Evolutionary conservation across 257 asterid genomes (phyloP), one percentile per base, ranked within the genome.

Genomic region (Primulina huaijiensis): DNA sequence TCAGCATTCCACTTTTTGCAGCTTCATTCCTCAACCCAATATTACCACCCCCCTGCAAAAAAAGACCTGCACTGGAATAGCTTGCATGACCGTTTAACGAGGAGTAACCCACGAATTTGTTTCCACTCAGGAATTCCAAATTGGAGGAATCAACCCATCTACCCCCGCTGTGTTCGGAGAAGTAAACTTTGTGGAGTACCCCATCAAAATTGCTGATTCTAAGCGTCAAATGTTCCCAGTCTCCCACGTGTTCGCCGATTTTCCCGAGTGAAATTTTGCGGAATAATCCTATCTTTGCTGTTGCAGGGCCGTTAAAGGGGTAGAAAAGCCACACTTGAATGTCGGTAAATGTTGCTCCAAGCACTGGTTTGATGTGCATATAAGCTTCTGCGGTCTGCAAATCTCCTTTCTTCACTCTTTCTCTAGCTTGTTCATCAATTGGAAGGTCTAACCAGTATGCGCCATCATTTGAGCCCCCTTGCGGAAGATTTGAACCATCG

Each of bases 181-280:
- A 80, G 67, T 79, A 93, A n/a, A 81, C 90, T 43, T 30, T 80
- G 79, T 82, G 20, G 3, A 93, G 74, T 3, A 76, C 60, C 37
- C 97, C 98, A 57, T 87, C 82, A 30, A 93, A 88, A 33, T 93
- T 93, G 84, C 94, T 93, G 75, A 93, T 82, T 46, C 99, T 74
- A 5, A 93, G 78, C 0, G 99, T 93, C 62, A 93, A 52, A 43
- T 93, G 99, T 69, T 90, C 99, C 99, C 97, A 93, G 37, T 90
- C 99, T 62, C 97, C 99, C 62, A 90, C 84, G 52, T 93, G 99
- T 53, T 87, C 83, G 23, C 99, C 99, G 17, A 89, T 83, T 20
- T 68, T 79, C 78, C 97, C 96, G 34, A 93, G 53, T 17, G 88
- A 75, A 56, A 90, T 59, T 30, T 77, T 33, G 3, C 61, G 58